These are phyloP conservation scores for Sporothrix inflata DNA, from an alignment of 2,329 filamentous ascomycete species.

Conservation along the genomic window DNA sequence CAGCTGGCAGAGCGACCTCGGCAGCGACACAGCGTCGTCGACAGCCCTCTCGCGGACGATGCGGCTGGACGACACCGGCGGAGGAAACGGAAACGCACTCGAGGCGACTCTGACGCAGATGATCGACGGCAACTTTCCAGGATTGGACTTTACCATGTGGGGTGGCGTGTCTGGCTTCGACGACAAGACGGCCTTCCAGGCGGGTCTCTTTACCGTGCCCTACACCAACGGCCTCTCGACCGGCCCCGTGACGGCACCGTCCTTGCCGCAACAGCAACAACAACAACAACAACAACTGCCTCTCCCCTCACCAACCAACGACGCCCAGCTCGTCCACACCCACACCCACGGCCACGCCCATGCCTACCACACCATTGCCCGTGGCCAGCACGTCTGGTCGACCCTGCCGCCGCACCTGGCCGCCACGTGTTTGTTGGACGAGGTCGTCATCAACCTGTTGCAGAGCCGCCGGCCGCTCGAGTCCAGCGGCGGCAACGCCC, in stretches of 20 bases:
- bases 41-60: not conserved
- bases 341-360: not conserved
- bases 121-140: conserved; percentile 8
- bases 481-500: conserved; percentile 14
- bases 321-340: conserved; percentile 4
- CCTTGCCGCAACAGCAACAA: not conserved
- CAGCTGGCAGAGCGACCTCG: not conserved
- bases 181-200: conserved; percentile 13
- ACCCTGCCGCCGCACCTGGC: conserved; percentile 19
- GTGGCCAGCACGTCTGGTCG: conserved; percentile 20
- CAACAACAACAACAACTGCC: not conserved
- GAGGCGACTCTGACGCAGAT: conserved; percentile 4
- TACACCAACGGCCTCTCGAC: not conserved
- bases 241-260: not conserved
- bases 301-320: not conserved
- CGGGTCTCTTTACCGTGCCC: not conserved
- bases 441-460: conserved; percentile 16
- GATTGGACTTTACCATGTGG: conserved; percentile 20
- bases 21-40: not conserved
- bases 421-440: conserved; percentile 13
- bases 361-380: conserved; percentile 6
- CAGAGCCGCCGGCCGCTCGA: conserved; percentile 10
- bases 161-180: not conserved
- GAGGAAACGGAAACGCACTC: not conserved
- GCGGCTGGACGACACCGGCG: not conserved